These are phyloP conservation scores for Chytriomyces sp. DNA, from an alignment of 192 early-diverging fungal genomes.

Conservation along the genomic window DNA sequence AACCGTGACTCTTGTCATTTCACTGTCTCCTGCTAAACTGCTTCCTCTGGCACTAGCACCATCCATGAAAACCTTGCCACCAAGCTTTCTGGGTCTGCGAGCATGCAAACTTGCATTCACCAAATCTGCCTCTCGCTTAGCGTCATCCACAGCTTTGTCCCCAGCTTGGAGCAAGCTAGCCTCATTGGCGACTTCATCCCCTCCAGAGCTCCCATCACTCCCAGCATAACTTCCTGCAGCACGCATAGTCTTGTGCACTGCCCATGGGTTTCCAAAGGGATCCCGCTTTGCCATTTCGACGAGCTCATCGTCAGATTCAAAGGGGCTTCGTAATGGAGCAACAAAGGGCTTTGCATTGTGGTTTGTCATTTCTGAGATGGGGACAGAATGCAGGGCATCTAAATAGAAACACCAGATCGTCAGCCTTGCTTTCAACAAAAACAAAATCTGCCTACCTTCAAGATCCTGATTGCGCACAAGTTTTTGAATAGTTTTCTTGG, in stretches of 20 bases:
- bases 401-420: not conserved
- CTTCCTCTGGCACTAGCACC: not conserved
- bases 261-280: slow-evolving; percentile 77
- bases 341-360: slow-evolving; percentile 63
- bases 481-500: slow-evolving; percentile 10
- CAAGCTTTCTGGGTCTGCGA: not conserved
- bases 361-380: slow-evolving; percentile 74
- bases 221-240: not conserved
- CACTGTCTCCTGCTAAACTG: not conserved
- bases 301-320: slow-evolving; percentile 65
- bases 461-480: not conserved
- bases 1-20: not conserved
- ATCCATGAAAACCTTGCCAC: not conserved
- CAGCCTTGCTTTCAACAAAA: not conserved
- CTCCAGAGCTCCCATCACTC: not conserved
- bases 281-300: slow-evolving; percentile 53
- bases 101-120: not conserved
- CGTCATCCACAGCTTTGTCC: slow-evolving; percentile 1
- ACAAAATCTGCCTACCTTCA: slow-evolving; percentile 14
- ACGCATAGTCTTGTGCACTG: not conserved
- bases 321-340: slow-evolving; percentile 65
- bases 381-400: slow-evolving; percentile 57
- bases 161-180: not conserved
- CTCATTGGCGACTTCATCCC: slow-evolving; percentile 15
- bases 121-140: slow-evolving; percentile 4